These are phyloP conservation scores for Gossypium turneri DNA, from an alignment of 345 rosid genomes.

Conservation along the genomic window DNA sequence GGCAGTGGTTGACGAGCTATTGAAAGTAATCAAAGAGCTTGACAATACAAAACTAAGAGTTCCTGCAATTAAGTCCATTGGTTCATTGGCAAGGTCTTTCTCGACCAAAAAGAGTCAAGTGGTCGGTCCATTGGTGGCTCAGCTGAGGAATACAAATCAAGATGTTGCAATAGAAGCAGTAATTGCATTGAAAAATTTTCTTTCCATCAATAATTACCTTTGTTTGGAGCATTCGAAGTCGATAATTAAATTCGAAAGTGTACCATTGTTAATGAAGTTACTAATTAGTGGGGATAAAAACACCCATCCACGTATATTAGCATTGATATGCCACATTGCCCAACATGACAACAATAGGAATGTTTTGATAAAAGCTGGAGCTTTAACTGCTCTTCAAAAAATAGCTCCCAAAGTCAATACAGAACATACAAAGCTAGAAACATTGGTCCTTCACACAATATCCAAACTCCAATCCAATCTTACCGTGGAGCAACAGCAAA, in stretches of 20 bases:
- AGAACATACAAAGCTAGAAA: slow-evolving; percentile 53
- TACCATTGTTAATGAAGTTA: slow-evolving; percentile 48
- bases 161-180: slow-evolving; percentile 66
- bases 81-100: slow-evolving; percentile 76
- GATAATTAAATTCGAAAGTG: slow-evolving; percentile 48
- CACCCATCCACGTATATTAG: slow-evolving; percentile 27
- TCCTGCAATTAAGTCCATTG: slow-evolving; percentile 62
- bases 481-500: neutral
- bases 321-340: slow-evolving; percentile 62
- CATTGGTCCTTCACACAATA: slow-evolving; percentile 47
- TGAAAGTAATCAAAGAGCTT: slow-evolving; percentile 46
- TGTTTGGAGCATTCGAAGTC: slow-evolving; percentile 54
- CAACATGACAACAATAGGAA: slow-evolving; percentile 43
- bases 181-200: slow-evolving; percentile 58
- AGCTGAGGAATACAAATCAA: slow-evolving; percentile 36
- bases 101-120: slow-evolving; percentile 67
- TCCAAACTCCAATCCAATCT: slow-evolving; percentile 41
- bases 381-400: slow-evolving; percentile 63
- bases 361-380: slow-evolving; percentile 56
- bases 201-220: slow-evolving; percentile 30
- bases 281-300: slow-evolving; percentile 35
- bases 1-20: slow-evolving; percentile 69
- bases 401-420: slow-evolving; percentile 39
- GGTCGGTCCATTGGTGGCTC: slow-evolving; percentile 48
- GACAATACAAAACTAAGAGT: slow-evolving; percentile 31